Evolutionary conservation across 305 asterid genomes (phyloP), one percentile per base, ranked within the genome.

Genomic region (Fraxinus ornus): DNA sequence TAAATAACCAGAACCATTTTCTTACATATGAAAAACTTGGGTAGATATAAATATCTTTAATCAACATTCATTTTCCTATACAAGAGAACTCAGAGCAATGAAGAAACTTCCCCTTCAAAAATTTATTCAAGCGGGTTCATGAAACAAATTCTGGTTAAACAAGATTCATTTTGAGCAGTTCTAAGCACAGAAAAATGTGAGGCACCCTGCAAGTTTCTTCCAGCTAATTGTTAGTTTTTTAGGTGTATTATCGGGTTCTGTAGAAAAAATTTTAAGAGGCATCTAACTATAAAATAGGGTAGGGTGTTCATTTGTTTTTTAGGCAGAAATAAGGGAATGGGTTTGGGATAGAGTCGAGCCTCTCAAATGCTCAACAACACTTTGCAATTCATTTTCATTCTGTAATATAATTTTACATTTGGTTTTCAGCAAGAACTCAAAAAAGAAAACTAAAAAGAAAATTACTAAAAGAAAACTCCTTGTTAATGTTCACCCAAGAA

Each of bases 41-140:
- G 76, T 39, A 32, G 44, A 72, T 13, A 71, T 15, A 74, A 17
- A 10, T 33, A 7, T 10, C 3, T 7, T 37, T 5, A 2, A 13
- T 36, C 78, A 75, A 7, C 57, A 47, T 47, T 19, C 66, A 55
- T 55, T 55, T 3, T 55, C 26, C 47, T 5, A 75, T 13, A 41
- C 66, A 75, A 33, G 52, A 82, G 22, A 77, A 39, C 39, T 12
- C 39, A 36, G 68, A 66, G 37, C 26, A 26, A 62, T 76, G 64
- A 21, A 41, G 81, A 55, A 85, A 78, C 19, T 57, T 75, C 71
- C 6, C 70, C 83, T 13, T 36, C 26, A 17, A 19, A 74, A 72
- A 64, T 41, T 39, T 72, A 22, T 24, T n/a, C 33, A 55, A 55
- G 26, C 66, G 26, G 26, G 66, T 19, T 12, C 71, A 28, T 13